Percentiles rank a stretch among this genome's conserved stretches.
phyloP scores from a whole-genome alignment of 495 filamentous ascomycete species.

The Margaritispora aquatica region DNA sequence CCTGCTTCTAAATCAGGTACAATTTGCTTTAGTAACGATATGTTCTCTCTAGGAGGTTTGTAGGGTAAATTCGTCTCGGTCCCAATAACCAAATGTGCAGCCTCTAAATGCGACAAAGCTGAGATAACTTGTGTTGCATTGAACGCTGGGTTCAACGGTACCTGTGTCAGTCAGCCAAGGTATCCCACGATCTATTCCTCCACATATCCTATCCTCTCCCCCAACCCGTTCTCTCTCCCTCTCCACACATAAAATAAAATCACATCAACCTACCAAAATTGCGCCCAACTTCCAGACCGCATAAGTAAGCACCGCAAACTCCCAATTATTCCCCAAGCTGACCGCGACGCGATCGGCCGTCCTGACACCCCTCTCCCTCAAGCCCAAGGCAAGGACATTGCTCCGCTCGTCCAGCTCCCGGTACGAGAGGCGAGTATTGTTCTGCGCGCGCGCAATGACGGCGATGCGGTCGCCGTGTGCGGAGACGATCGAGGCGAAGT shows the following conservation, averaged over 20 bases:
- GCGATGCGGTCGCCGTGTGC: slow-evolving; percentile 70
- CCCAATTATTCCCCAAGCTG: slow-evolving; percentile 76
- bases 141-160: slow-evolving; percentile 90
- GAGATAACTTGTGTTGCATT: slow-evolving; percentile 70
- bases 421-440: slow-evolving; percentile 62
- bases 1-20: slow-evolving; percentile 48
- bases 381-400: slow-evolving; percentile 68
- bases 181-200: neutral
- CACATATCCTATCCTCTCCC: neutral
- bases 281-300: slow-evolving; percentile 90
- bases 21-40: slow-evolving; percentile 58
- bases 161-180: too few relatives aligned
- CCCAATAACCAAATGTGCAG: slow-evolving; percentile 74
- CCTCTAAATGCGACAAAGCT: slow-evolving; percentile 69
- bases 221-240: neutral
- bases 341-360: slow-evolving; percentile 86
- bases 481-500: slow-evolving; percentile 68
- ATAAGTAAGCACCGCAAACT: slow-evolving; percentile 78
- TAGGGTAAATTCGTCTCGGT: slow-evolving; percentile 80
- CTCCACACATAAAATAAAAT: neutral
- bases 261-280: slow-evolving; percentile 53
- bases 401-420: slow-evolving; percentile 65
- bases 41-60: slow-evolving; percentile 67
- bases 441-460: slow-evolving; percentile 41
- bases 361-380: slow-evolving; percentile 65